These are phyloP conservation scores for Aspergillus steynii DNA, from an alignment of 495 filamentous ascomycete genomes.

Conservation along the genomic window DNA sequence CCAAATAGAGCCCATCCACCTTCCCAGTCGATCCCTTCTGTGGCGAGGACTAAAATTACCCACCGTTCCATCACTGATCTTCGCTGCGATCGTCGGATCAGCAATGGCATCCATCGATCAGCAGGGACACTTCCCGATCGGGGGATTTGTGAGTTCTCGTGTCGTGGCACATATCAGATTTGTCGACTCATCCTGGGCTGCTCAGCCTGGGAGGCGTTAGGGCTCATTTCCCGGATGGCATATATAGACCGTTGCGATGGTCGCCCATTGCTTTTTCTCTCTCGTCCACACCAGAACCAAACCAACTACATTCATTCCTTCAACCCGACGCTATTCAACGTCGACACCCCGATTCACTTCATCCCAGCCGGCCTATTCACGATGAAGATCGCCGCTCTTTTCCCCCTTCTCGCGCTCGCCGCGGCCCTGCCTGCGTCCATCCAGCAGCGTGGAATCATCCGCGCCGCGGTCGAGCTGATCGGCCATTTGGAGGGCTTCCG, in stretches of 20 bases:
- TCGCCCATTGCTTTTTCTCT: neutral
- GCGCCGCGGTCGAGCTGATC: slow-evolving; percentile 17
- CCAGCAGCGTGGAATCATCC: slow-evolving; percentile 6
- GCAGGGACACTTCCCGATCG: neutral
- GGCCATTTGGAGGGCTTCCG: slow-evolving; percentile 20
- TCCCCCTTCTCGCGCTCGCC: slow-evolving; percentile 1
- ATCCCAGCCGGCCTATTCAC: neutral
- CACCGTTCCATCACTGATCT: neutral
- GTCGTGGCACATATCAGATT: neutral
- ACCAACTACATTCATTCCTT: neutral
- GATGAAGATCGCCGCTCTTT: slow-evolving; percentile 9
- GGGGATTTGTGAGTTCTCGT: neutral
- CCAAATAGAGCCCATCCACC: neutral
- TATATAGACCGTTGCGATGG: neutral
- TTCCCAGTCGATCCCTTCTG: neutral
- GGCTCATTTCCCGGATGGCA: neutral
- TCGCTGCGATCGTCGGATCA: neutral
- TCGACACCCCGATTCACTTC: neutral
- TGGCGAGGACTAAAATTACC: neutral
- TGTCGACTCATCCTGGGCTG: neutral
- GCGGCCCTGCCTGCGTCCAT: neutral
- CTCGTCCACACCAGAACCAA: neutral
- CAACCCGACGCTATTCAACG: neutral
- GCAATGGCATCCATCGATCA: neutral
- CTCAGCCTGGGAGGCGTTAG: neutral